phyloP scores from a whole-genome alignment of 2,329 filamentous ascomycete species.

The Cercospora canescens region DNA sequence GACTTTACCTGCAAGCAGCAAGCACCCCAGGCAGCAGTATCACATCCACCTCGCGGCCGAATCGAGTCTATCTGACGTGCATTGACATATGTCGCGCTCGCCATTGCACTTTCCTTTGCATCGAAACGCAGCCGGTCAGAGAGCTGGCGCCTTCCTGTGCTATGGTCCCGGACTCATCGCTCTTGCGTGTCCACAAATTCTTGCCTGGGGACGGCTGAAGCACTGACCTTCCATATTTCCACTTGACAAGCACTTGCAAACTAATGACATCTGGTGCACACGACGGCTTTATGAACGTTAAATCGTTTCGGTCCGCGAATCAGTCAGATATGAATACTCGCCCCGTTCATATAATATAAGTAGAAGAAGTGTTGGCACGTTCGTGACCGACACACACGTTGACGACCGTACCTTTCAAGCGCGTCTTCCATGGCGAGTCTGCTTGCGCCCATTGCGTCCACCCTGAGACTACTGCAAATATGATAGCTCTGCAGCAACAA shows the following conservation, averaged over 20 bases:
- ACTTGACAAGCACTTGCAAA: not conserved
- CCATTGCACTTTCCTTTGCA: too few species aligned
- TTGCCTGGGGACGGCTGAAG: not conserved
- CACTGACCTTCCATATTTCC: not conserved
- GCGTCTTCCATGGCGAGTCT: not conserved
- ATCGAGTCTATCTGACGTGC: too few species aligned
- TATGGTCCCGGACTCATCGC: not conserved
- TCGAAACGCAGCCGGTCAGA: too few species aligned
- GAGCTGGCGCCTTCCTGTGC: not conserved
- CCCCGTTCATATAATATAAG: not conserved
- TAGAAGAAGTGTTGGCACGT: not conserved
- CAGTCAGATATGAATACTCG: not conserved
- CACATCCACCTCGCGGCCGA: too few species aligned
- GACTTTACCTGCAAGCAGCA: constrained; percentile 7
- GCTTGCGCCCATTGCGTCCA: not conserved
- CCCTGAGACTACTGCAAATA: not conserved
- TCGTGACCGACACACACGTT: not conserved
- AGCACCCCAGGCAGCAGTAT: too few species aligned
- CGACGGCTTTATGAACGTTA: not conserved
- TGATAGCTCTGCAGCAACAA: not conserved
- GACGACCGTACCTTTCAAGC: not conserved
- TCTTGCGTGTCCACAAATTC: not conserved
- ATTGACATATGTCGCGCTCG: too few species aligned
- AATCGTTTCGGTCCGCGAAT: not conserved
- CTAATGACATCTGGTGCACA: not conserved